Conservation (phyloP, 257 asterid genomes). For the Leptodermis oblonga region DNA sequence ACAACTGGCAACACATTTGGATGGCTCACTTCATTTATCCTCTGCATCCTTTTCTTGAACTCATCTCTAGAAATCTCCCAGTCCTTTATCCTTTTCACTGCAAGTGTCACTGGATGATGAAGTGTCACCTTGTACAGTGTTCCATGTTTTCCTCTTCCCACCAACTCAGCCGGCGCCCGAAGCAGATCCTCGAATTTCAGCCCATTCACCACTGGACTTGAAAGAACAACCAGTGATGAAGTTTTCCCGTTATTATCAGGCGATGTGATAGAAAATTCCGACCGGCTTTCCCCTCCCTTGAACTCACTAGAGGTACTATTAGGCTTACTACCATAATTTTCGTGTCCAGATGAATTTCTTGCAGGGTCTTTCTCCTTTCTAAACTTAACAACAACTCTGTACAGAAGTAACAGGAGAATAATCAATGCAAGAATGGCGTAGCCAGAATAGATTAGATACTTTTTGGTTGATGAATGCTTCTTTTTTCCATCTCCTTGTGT, state of each 20-base stretch:
- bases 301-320: constrained; percentile 44
- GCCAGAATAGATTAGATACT: constrained; percentile 52
- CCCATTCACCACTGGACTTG: constrained; percentile 30
- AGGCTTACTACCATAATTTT: constrained; percentile 28
- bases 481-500: constrained; percentile 6
- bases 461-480: constrained; percentile 27
- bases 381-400: constrained; percentile 21
- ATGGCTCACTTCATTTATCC: constrained; percentile 49
- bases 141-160: constrained; percentile 56
- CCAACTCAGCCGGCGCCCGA: constrained; percentile 64
- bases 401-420: constrained; percentile 26
- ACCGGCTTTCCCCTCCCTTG: constrained; percentile 39
- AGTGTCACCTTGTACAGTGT: constrained; percentile 56
- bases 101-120: constrained; percentile 33
- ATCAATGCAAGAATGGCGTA: constrained; percentile 47
- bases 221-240: constrained; percentile 47
- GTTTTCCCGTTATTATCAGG: constrained; percentile 37
- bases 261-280: constrained; percentile 68
- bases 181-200: constrained; percentile 69
- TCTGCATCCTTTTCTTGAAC: constrained; percentile 51
- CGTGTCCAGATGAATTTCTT: background rate
- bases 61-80: constrained; percentile 55
- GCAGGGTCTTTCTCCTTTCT: constrained; percentile 15
- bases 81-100: constrained; percentile 65
- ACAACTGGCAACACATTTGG: constrained; percentile 45